Conservation (phyloP, 495 filamentous ascomycete genomes). For the Cercophora sp. region DNA sequence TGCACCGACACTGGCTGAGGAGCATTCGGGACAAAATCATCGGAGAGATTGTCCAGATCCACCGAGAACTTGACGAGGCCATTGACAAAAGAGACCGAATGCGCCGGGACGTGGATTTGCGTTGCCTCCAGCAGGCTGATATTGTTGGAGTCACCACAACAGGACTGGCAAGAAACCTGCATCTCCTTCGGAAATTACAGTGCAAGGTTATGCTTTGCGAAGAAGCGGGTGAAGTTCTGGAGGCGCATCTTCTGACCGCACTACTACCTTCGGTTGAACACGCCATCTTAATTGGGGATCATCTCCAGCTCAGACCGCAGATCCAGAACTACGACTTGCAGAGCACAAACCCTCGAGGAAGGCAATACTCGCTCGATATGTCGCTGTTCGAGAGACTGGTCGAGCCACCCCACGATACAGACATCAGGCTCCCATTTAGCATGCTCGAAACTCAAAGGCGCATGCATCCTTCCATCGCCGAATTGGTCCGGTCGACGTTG, state of each 20-base stretch:
- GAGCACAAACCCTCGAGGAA: constrained; percentile 44
- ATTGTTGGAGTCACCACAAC: constrained; percentile 76
- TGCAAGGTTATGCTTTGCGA: constrained; percentile 71
- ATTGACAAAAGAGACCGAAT: constrained; percentile 30
- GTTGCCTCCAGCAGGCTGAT: constrained; percentile 50
- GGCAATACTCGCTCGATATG: constrained; percentile 57
- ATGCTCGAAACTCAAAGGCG: constrained; percentile 63
- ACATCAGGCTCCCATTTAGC: constrained; percentile 48
- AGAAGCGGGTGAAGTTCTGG: constrained; percentile 75
- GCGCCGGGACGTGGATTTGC: constrained; percentile 51
- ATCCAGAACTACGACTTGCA: constrained; percentile 28
- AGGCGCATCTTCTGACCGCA: constrained; percentile 64
- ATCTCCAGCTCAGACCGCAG: constrained; percentile 63
- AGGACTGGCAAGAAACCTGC: constrained; percentile 63
- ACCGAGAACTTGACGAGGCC: constrained; percentile 26
- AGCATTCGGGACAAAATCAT: constrained; percentile 36
- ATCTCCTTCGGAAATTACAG: constrained; percentile 54
- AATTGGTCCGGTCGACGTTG: constrained; percentile 52
- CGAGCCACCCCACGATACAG: constrained; percentile 30
- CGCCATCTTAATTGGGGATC: constrained; percentile 72
- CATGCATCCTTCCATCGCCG: constrained; percentile 72
- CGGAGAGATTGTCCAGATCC: constrained; percentile 27
- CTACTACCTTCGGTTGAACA: constrained; percentile 69
- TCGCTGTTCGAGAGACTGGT: constrained; percentile 55
- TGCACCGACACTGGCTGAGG: constrained; percentile 45